Percentiles rank a stretch among this genome's conserved stretches.
Evolutionary conservation across 2,329 filamentous ascomycete genomes (phyloP).

Genomic region (Zymoseptoria ardabiliae): DNA sequence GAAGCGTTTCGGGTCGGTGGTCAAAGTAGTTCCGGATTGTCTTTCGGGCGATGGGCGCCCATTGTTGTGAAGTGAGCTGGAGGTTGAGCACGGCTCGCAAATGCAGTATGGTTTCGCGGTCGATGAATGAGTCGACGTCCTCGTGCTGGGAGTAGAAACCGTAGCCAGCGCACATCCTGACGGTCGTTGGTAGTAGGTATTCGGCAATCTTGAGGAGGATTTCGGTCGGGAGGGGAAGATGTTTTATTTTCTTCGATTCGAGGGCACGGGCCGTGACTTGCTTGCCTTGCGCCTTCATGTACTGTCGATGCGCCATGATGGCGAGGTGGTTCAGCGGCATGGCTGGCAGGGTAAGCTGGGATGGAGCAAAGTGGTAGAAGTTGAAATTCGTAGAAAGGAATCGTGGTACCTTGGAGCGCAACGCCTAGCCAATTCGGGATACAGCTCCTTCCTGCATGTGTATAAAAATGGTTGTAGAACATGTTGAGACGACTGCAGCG

Average conservation of each 20-base stretch:
- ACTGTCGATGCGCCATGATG: not conserved
- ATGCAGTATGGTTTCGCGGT: not conserved
- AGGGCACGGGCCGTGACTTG: not conserved
- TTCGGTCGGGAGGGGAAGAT: not conserved
- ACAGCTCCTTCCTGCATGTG: too few species aligned
- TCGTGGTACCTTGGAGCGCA: too few species aligned
- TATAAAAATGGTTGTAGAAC: too few species aligned
- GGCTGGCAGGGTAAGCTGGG: not conserved
- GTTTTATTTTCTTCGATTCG: not conserved
- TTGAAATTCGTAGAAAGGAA: not conserved
- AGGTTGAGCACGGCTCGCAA: not conserved
- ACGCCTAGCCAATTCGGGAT: too few species aligned
- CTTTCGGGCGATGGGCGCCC: not conserved
- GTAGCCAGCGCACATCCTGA: not conserved
- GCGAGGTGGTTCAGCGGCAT: not conserved
- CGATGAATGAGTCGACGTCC: not conserved
- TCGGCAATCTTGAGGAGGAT: not conserved
- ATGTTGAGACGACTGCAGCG: too few species aligned
- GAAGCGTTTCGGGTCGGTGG: not conserved
- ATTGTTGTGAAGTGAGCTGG: not conserved
- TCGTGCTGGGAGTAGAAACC: not conserved
- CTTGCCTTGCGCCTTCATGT: not conserved
- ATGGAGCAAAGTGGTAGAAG: not conserved
- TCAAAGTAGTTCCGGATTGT: not conserved
- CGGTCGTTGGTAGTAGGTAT: not conserved